These are phyloP conservation scores for Brassica balearica DNA, from an alignment of 441 rosid species.

Conservation along the genomic window DNA sequence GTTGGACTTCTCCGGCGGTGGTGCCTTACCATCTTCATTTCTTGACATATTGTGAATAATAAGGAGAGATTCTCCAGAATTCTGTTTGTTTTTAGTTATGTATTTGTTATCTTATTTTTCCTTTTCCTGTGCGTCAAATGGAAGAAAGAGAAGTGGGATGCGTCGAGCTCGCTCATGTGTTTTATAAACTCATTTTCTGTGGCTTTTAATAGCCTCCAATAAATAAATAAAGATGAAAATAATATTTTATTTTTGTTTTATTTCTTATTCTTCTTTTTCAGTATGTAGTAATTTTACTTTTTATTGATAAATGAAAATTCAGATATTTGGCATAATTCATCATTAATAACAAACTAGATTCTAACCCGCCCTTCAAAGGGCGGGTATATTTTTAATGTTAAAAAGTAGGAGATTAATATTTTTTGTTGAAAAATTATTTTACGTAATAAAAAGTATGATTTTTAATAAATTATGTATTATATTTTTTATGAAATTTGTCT, in stretches of 20 bases:
- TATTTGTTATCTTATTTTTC: not conserved
- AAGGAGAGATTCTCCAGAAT: conserved; percentile 4
- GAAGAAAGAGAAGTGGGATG: not conserved
- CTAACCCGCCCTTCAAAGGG: too few relatives aligned
- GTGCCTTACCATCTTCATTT: conserved; percentile 26
- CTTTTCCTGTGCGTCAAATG: not conserved
- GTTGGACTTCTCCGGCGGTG: conserved; percentile 48
- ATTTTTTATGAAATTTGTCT: too few relatives aligned
- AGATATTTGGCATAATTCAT: conserved; percentile 8
- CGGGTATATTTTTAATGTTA: too few relatives aligned
- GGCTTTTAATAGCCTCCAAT: conserved; percentile 35
- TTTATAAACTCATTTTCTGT: conserved; percentile 11
- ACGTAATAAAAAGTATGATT: too few relatives aligned
- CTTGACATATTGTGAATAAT: conserved; percentile 27
- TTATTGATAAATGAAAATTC: not conserved
- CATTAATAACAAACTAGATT: not conserved
- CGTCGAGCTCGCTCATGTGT: conserved; percentile 13
- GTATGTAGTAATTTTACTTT: not conserved
- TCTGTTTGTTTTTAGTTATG: not conserved
- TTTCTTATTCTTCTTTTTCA: not conserved
- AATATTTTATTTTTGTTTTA: not conserved
- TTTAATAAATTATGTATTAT: too few relatives aligned
- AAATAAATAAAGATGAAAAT: not conserved
- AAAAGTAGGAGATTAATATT: too few relatives aligned
- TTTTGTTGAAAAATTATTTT: too few relatives aligned